phyloP scores from a whole-genome alignment of 2,329 filamentous ascomycete genomes.

The Paraphaeosphaeria minitans region DNA sequence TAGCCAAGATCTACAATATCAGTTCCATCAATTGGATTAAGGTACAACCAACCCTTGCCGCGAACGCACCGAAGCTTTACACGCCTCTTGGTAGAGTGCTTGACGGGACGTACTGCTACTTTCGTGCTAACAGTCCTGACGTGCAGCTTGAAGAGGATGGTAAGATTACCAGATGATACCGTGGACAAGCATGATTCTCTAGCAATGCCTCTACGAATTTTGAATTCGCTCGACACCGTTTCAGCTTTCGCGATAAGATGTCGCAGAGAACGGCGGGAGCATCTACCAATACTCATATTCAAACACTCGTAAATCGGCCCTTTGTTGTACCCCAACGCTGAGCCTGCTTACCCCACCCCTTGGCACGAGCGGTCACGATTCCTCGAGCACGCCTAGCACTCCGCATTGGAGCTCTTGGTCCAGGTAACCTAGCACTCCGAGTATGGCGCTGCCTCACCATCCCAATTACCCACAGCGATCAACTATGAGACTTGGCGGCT shows the following conservation, averaged over 20 bases:
- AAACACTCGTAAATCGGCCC: neutral
- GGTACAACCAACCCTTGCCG: constrained; percentile 4
- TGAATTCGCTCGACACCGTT: neutral
- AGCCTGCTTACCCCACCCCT: neutral
- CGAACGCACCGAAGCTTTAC: constrained; percentile 1
- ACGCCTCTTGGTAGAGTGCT: constrained; percentile 1
- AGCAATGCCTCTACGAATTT: neutral
- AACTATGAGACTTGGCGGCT: constrained; percentile 14
- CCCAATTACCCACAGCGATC: constrained; percentile 12
- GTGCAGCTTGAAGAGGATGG: neutral
- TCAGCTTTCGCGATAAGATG: neutral
- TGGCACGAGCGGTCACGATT: neutral
- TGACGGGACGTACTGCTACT: constrained; percentile 7
- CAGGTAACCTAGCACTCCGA: neutral
- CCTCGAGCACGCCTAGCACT: neutral
- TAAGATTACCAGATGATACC: neutral
- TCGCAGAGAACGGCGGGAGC: neutral
- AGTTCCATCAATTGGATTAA: constrained; percentile 20
- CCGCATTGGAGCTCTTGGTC: neutral
- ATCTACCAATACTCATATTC: neutral
- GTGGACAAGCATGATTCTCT: no score
- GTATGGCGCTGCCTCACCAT: neutral
- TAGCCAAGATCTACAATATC: constrained; percentile 8
- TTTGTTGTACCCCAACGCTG: neutral
- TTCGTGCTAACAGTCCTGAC: neutral